Percentiles rank a stretch among this genome's conserved stretches.
phyloP scores from a whole-genome alignment of 2,329 filamentous ascomycete species.

The Alternaria metachromatica region DNA sequence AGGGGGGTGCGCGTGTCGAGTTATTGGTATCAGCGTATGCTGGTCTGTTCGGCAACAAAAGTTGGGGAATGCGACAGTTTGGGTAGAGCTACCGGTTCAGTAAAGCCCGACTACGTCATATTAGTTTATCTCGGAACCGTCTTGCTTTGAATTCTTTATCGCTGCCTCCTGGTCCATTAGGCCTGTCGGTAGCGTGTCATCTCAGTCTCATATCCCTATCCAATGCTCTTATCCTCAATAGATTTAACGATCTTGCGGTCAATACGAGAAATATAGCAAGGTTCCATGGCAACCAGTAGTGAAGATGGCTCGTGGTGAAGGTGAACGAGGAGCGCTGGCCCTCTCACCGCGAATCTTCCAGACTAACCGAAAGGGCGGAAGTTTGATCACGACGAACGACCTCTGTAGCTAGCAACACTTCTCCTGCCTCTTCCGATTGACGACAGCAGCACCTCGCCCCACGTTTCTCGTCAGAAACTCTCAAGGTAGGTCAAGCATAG shows the following conservation, averaged over 20 bases:
- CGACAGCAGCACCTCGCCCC: neutral
- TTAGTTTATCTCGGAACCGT: rapidly evolving
- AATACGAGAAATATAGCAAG: neutral
- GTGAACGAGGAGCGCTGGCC: neutral
- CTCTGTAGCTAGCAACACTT: rapidly evolving
- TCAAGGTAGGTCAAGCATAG: neutral
- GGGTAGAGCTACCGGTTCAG: rapidly evolving
- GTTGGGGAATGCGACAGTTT: too few relatives aligned
- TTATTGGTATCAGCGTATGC: too few relatives aligned
- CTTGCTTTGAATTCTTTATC: rapidly evolving
- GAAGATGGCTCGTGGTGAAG: neutral
- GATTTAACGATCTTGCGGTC: neutral
- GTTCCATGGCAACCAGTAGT: neutral
- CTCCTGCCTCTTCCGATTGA: neutral
- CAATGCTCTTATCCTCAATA: rapidly evolving
- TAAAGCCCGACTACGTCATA: neutral
- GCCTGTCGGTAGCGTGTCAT: neutral
- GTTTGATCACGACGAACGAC: neutral
- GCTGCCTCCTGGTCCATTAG: neutral
- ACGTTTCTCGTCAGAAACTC: too few relatives aligned
- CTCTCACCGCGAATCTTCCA: neutral
- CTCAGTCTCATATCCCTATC: neutral
- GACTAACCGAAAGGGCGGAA: neutral
- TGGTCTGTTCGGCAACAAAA: rapidly evolving
- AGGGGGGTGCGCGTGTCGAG: too few relatives aligned